Evolutionary conservation across 73 alveolate species (phyloP).

Genomic region (Tetrahymena thermophila): DNA sequence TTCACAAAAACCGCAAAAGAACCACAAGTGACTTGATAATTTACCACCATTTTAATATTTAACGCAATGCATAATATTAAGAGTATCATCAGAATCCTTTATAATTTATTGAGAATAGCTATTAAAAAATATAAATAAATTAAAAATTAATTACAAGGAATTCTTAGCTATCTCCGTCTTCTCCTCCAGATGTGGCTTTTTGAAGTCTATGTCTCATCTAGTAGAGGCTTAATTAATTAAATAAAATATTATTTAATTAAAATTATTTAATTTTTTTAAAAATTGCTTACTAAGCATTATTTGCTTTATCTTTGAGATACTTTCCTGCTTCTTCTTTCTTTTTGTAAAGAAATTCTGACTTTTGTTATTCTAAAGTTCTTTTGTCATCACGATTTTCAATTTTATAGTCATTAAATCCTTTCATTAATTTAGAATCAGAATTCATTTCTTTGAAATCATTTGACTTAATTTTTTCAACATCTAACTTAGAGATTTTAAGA

Average conservation of each 20-base stretch:
- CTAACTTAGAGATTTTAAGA: neutral
- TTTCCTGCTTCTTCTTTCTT: neutral
- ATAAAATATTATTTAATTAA: neutral
- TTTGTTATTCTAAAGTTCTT: neutral
- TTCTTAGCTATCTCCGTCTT: neutral
- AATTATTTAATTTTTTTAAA: neutral
- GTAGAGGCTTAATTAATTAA: neutral
- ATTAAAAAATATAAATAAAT: neutral
- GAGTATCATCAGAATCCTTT: neutral
- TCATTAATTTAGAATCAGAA: neutral
- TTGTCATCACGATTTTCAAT: neutral
- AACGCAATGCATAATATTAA: constrained; percentile 27
- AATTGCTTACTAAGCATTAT: neutral
- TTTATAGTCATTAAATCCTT: neutral
- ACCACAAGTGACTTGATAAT: constrained; percentile 42
- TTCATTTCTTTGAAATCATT: neutral
- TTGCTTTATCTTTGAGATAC: neutral
- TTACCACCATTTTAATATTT: constrained; percentile 36
- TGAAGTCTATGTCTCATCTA: neutral
- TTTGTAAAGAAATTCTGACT: neutral
- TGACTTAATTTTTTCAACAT: neutral
- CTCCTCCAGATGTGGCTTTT: neutral
- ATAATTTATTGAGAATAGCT: neutral
- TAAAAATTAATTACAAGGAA: neutral
- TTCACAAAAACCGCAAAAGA: constrained; percentile 46